Evolutionary conservation across 805 yeast genomes (phyloP).

Genomic region (Komagataella pastoris): DNA sequence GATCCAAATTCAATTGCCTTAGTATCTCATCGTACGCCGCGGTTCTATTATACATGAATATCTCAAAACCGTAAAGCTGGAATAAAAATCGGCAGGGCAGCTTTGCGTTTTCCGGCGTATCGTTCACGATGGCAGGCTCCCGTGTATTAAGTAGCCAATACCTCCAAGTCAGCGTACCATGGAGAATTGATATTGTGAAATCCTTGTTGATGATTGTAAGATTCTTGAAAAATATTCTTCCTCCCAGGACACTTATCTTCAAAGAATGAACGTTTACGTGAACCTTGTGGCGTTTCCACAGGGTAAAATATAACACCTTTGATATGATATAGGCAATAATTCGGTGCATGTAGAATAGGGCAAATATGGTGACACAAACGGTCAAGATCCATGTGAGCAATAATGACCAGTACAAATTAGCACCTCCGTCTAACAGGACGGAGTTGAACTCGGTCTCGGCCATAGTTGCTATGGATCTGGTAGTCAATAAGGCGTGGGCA

Average conservation of each 20-base stretch:
- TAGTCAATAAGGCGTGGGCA: not conserved
- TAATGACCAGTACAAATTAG: constrained; percentile 50
- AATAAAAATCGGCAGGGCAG: constrained; percentile 46
- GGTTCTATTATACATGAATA: constrained; percentile 72
- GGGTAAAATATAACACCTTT: constrained; percentile 28
- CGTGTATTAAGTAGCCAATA: constrained; percentile 60
- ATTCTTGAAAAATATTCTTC: constrained; percentile 69
- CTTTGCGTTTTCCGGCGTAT: constrained; percentile 18
- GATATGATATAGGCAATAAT: constrained; percentile 50
- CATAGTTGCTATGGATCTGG: not conserved
- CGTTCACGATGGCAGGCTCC: constrained; percentile 6
- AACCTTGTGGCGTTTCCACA: constrained; percentile 54
- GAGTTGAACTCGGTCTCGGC: not conserved
- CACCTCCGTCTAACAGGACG: not conserved
- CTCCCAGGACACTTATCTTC: constrained; percentile 70
- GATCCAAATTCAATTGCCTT: constrained; percentile 5
- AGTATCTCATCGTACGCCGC: constrained; percentile 60
- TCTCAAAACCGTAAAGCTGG: constrained; percentile 64
- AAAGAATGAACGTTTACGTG: constrained; percentile 60
- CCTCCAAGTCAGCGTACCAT: constrained; percentile 77
- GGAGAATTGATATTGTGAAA: constrained; percentile 54
- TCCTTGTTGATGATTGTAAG: constrained; percentile 62
- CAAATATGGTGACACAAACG: constrained; percentile 43
- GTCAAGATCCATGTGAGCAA: constrained; percentile 72
- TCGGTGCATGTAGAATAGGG: constrained; percentile 69